Evolutionary conservation across 257 asterid genomes (phyloP), one percentile per base, ranked within the genome.

Genomic region (Knoxia roxburghii): DNA sequence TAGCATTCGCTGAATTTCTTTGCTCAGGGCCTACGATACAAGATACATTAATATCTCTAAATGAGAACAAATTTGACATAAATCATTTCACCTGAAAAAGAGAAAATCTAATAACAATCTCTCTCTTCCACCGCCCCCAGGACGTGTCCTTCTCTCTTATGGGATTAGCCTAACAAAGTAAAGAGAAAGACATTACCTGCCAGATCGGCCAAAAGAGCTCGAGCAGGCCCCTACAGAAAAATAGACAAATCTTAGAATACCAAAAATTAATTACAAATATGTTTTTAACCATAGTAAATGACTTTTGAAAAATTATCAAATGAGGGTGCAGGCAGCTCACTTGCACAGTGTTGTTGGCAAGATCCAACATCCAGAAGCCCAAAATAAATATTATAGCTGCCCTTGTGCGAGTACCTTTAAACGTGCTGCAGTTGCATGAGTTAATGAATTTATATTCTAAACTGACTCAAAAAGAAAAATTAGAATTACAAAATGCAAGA

Each of bases 281-380:
- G 37, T 23, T n/a, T 29, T 64, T 8, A 18, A 20, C 26, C 37
- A 11, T 33, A 6, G 33, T 24, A 65, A 57, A 33, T 21, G 50
- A 72, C 12, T 29, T 51, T 12, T 9, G 49, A 63, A 61, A 15
- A 50, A 37, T 54, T 14, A 33, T 50, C 52, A 43, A 33, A 54
- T 33, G 30, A 43, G 61, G 61, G 15, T 33, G 60, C 51, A 45
- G 70, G 73, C 76, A 72, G 73, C 71, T 81, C 65, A 90, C 99
- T 98, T 90, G 99, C 73, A 94, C 99, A 35, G 99, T 94, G 82
- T 94, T 94, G 83, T 94, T 94, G 53, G 99, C 99, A 80, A 94
- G 99, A 85, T 94, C 99, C 73, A 94, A 86, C 99, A 94, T 79
- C 98, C 99, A 94, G 75, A 94, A 94, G 65, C 99, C 99, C 79